Evolutionary conservation across 768 basidiomycete species (phyloP), one percentile per base, ranked within the genome.

Genomic region (Macrocybe gigantea): DNA sequence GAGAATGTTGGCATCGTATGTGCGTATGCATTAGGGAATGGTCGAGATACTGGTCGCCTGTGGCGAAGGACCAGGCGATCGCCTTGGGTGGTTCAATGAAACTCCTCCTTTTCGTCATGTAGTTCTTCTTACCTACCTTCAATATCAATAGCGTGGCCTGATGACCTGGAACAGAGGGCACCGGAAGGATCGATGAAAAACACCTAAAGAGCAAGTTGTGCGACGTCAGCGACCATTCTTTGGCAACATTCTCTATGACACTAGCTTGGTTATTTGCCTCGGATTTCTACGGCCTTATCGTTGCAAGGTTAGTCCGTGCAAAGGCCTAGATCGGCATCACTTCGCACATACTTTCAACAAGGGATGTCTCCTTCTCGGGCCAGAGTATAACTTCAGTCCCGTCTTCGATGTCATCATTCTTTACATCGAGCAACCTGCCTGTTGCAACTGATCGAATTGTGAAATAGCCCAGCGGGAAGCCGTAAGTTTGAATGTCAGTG

Each of bases 141-240:
- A 33, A 92, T 65, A 56, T 93, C 89, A 34, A 93, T 68, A 6
- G 88, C 90, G 64, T 91, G 88, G 0, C 90, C 90, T 11, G 88
- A 78, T 3, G 80, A 77, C 54, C 85, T 76, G 7, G 89, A 88
- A 60, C 87, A 92, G 37, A 92, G 64, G 7, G 80, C 80, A 13
- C 90, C 89, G 13, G 79, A 77, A 2, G 78, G 75, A 60, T 93
- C 90, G 45, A 92, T 78, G 67, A 88, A 92, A 68, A 90, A 92
- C 12, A 92, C 85, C 85, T 91, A 55, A 5, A 40, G 33, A 41
- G 36, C 11, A 14, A 38, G 4, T 38, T 38, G 2, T 11, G 11
- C 36, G 14, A 38, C 14, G 11, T 39, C 33, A n/a, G 31, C 7
- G 37, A 35, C 29, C 12, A 30, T 22, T 36, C 43, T 6, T 41